Evolutionary conservation across 106 monocot genomes (phyloP).

Genomic region (Narthecium ossifragum): DNA sequence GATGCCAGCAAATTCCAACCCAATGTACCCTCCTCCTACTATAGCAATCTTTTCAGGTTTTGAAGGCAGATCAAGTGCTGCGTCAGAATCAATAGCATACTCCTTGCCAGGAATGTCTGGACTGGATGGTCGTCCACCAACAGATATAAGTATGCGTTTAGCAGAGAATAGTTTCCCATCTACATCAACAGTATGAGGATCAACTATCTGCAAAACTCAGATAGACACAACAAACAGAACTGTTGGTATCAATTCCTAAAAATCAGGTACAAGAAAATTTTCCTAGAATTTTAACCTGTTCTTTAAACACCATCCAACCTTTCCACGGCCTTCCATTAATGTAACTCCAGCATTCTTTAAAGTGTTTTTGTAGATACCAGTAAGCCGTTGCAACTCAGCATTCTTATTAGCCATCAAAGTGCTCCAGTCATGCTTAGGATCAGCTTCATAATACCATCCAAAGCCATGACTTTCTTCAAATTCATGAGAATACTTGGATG

Average conservation of each 20-base stretch:
- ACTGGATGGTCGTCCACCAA: constrained; percentile 78
- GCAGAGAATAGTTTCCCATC: constrained; percentile 90
- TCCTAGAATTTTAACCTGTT: constrained; percentile 6
- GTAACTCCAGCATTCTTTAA: constrained; percentile 77
- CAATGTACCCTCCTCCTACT: constrained; percentile 96
- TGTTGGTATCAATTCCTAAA: neutral
- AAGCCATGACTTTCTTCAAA: constrained; percentile 98
- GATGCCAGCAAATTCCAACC: constrained; percentile 95
- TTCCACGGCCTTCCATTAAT: constrained; percentile 96
- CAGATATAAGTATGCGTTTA: constrained; percentile 85
- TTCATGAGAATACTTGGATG: constrained; percentile 91
- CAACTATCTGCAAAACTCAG: constrained; percentile 59
- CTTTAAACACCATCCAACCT: constrained; percentile 47
- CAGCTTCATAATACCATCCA: constrained; percentile 88
- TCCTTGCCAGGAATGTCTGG: constrained; percentile 93
- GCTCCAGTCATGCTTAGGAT: constrained; percentile 96
- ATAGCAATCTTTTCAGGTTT: constrained; percentile 97
- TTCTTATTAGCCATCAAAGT: constrained; percentile 96
- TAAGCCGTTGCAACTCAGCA: constrained; percentile 87
- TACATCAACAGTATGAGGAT: constrained; percentile 85
- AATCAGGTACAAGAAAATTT: neutral
- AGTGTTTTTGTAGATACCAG: constrained; percentile 84
- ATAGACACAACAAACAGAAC: neutral
- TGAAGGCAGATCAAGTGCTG: constrained; percentile 77
- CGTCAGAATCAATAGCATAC: constrained; percentile 91